Base-by-base conservation (phyloP, 2,329 filamentous ascomycete genomes). In the Aspergillus luchuensis region DNA sequence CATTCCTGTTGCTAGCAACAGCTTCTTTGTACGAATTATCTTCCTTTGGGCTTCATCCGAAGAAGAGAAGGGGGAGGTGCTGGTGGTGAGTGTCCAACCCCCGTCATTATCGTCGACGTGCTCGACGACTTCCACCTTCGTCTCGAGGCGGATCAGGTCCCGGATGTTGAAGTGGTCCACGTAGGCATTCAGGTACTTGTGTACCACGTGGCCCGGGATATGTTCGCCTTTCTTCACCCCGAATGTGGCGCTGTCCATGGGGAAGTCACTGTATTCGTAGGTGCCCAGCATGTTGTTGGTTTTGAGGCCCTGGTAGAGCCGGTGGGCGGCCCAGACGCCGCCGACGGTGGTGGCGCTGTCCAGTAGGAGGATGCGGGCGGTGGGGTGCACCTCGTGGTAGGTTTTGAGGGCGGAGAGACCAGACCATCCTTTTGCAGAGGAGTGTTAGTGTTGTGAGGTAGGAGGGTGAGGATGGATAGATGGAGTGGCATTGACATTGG, bases 241-340 rank as follows among this genome's bases (percentile, higher is more conserved):
- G 66, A 84, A 88, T 0, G 76, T 80, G 19, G 81, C 81, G 19
- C 10, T 5, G 60, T 82, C 80, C 86, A 93, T 89, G 17, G 89
- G 88, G 61, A 90, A 91, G 67, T 91, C 90, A 0, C 86, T 85
- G 68, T 85, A 92, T 72, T 93, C 89, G 66, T 88, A 91, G 0
- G 86, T 89, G 2, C 90, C 89, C 10, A 88, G 73, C 71, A 91
- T 83, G 69, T 92, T 92, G 74, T 94, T 93, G 56, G 85, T 87
- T 68, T 87, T 89, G 52, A 94, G 81, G 1, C 85, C 87, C 0
- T 87, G 84, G 71, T 92, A 81, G 0, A 91, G 75, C 1, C 89
- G 83, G 39, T 89, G 79, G 58, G 85, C 79, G 8, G 87, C 84
- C 90, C 90, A 93, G 15, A 87, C 86, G 4, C 91, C 90, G 1